These are phyloP conservation scores for Agroathelia rolfsii DNA, from an alignment of 1,284 basidiomycete species.

Conservation along the genomic window DNA sequence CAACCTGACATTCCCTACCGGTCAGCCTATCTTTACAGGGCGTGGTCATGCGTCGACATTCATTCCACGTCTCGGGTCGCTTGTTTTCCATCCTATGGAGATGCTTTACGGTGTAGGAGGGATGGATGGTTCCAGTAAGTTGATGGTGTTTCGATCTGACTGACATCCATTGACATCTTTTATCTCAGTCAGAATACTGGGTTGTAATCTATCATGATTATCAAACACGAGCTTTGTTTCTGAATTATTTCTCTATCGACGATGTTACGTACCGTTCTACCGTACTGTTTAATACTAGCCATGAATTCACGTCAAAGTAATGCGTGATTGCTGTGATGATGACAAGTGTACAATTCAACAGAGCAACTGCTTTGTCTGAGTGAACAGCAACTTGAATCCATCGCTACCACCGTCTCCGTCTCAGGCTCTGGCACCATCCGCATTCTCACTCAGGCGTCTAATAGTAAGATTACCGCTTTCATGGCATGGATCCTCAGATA, in stretches of 20 bases:
- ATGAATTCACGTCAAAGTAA: too few relatives aligned
- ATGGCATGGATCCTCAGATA: constrained; percentile 32
- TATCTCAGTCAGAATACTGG: constrained; percentile 31
- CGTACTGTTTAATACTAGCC: too few relatives aligned
- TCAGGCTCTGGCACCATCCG: too few relatives aligned
- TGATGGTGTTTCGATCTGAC: constrained; percentile 2
- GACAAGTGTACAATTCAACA: too few relatives aligned
- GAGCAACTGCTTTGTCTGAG: too few relatives aligned
- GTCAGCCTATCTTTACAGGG: constrained; percentile 40
- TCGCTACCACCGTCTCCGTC: too few relatives aligned
- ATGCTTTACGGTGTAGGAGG: constrained; percentile 70
- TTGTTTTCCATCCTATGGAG: constrained; percentile 71
- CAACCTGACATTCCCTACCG: constrained; percentile 40
- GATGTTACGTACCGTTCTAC: too few relatives aligned
- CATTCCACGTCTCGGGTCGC: constrained; percentile 51
- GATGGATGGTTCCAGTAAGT: constrained; percentile 62
- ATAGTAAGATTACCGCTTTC: too few relatives aligned
- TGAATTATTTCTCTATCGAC: constrained; percentile 1
- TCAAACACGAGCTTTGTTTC: neutral
- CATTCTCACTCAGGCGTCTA: too few relatives aligned
- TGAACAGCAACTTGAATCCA: too few relatives aligned
- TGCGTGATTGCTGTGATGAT: too few relatives aligned
- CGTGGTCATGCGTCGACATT: constrained; percentile 45
- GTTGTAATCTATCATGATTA: constrained; percentile 29
- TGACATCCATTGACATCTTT: constrained; percentile 7